A percentile compares a stretch with the other conserved stretches of the same genome.
phyloP scores from a whole-genome alignment of 1,284 basidiomycete species.

The Dichomitus squalens region DNA sequence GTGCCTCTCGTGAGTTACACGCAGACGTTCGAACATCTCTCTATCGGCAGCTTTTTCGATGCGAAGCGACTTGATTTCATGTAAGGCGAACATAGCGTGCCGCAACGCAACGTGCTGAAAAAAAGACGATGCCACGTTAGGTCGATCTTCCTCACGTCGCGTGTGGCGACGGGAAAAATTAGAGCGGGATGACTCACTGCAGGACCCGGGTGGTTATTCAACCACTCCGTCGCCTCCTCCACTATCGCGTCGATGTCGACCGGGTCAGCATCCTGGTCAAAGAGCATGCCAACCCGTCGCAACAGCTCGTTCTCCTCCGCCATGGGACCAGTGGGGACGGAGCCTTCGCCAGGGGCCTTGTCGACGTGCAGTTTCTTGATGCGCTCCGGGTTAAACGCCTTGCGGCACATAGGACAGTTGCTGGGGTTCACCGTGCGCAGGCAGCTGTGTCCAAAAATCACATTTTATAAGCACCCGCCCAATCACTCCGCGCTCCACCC shows the following conservation, averaged over 20 bases:
- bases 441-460: slow-evolving; percentile 45
- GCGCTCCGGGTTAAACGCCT: slow-evolving; percentile 51
- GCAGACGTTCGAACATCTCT: slow-evolving; percentile 24
- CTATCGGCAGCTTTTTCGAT: slow-evolving; percentile 7
- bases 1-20: slow-evolving; percentile 32
- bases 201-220: slow-evolving; percentile 31
- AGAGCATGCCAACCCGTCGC: slow-evolving; percentile 48
- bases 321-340: slow-evolving; percentile 9
- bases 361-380: slow-evolving; percentile 66
- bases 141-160: too few species aligned
- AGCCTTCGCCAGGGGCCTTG: slow-evolving; percentile 25
- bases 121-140: background rate
- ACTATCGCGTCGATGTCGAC: slow-evolving; percentile 46
- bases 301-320: slow-evolving; percentile 39
- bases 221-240: slow-evolving; percentile 49
- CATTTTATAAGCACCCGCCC: background rate
- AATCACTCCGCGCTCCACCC: background rate
- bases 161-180: background rate
- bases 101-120: slow-evolving; percentile 26
- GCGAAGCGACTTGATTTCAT: slow-evolving; percentile 19
- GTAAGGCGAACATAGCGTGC: slow-evolving; percentile 25
- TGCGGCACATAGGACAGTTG: slow-evolving; percentile 67
- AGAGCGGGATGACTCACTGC: slow-evolving; percentile 1
- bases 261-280: slow-evolving; percentile 42
- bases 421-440: slow-evolving; percentile 49